Conservation (phyloP, 1,284 basidiomycete genomes). For the Leucoagaricus sp. region DNA sequence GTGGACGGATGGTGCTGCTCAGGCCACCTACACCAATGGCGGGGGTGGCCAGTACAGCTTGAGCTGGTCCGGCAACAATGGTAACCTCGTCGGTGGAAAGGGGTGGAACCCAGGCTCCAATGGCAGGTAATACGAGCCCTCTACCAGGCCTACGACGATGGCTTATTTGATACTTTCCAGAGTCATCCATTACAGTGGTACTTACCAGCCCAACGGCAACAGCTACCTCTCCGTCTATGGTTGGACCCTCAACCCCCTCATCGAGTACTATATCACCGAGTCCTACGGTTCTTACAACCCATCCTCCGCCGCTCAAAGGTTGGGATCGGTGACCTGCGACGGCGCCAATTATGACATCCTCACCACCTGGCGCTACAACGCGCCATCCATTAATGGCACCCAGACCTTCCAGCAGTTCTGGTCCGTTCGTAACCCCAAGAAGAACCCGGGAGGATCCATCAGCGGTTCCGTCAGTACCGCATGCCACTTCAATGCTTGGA, state of each 20-base stretch:
- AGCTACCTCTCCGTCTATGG: constrained; percentile 40
- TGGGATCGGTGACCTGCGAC: constrained; percentile 32
- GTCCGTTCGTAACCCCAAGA: constrained; percentile 28
- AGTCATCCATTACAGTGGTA: constrained; percentile 32
- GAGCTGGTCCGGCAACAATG: constrained; percentile 27
- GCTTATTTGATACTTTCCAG: constrained; percentile 16
- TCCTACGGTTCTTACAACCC: constrained; percentile 42
- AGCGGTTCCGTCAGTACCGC: constrained; percentile 33
- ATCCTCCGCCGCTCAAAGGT: constrained; percentile 24
- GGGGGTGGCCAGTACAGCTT: constrained; percentile 25
- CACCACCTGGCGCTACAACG: constrained; percentile 25
- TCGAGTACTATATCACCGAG: constrained; percentile 44
- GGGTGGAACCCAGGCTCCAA: constrained; percentile 33
- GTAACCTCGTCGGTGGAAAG: constrained; percentile 34
- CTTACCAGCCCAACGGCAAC: constrained; percentile 36
- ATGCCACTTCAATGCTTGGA: constrained; percentile 33
- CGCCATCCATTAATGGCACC: constrained; percentile 31
- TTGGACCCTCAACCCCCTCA: constrained; percentile 37
- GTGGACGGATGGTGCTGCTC: background rate
- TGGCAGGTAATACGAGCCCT: constrained; percentile 12
- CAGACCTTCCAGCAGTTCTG: constrained; percentile 32
- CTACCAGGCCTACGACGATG: background rate
- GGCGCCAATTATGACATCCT: constrained; percentile 29
- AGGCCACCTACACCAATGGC: constrained; percentile 7
- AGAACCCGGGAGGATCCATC: constrained; percentile 17